Evolutionary conservation across 228 moss, liverwort and hornwort genomes (phyloP).

Genomic region (Sphagnum magellanicum): DNA sequence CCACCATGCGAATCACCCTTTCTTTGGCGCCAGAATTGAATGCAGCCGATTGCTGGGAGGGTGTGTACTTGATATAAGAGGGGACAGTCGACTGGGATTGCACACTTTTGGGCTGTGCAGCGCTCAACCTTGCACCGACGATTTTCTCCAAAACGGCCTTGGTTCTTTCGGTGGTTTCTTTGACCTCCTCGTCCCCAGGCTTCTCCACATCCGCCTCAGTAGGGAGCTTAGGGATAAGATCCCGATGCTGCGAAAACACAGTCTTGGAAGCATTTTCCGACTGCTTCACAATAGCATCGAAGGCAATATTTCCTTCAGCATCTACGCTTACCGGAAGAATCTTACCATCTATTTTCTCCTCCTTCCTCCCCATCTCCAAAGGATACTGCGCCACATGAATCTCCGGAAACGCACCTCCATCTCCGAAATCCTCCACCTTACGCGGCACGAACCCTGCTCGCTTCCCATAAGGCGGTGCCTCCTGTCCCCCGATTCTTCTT

Average conservation of each 20-base stretch:
- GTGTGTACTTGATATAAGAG: conserved; percentile 13
- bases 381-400: conserved; percentile 95
- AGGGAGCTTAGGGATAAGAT: conserved; percentile 71
- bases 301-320: conserved; percentile 86
- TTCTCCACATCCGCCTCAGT: not conserved
- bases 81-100: conserved; percentile 55
- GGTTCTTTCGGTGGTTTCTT: conserved; percentile 1
- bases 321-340: conserved; percentile 95
- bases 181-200: not conserved
- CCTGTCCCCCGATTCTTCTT: conserved; percentile 18
- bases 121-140: not conserved
- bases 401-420: conserved; percentile 97
- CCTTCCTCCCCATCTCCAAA: conserved; percentile 86
- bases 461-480: conserved; percentile 77
- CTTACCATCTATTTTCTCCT: conserved; percentile 62
- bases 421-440: conserved; percentile 88
- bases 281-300: conserved; percentile 84
- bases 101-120: conserved; percentile 1
- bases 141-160: conserved; percentile 1
- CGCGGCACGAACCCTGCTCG: conserved; percentile 88
- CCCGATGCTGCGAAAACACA: conserved; percentile 80
- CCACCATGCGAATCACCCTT: conserved; percentile 3
- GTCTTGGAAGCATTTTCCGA: conserved; percentile 77
- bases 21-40: not conserved
- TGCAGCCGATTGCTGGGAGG: not conserved